Evolutionary conservation across 148 eudicot species (phyloP).

Genomic region (Pouteria glomerata): DNA sequence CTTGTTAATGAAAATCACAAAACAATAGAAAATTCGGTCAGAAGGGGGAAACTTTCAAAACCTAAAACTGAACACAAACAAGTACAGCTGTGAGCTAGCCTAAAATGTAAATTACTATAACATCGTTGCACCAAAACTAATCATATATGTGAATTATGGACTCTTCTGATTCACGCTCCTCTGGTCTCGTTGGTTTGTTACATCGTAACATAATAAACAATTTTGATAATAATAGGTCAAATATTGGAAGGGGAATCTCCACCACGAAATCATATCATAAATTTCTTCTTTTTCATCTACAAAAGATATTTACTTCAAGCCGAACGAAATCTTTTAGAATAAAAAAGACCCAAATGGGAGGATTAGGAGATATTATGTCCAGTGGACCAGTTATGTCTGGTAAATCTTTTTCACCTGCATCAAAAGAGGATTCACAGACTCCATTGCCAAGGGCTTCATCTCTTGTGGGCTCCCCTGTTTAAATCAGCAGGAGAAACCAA

Average conservation of each 20-base stretch:
- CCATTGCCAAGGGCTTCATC: conserved; percentile 18
- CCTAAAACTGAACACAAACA: no score
- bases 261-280: neutral
- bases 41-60: no score
- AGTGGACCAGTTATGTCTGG: neutral
- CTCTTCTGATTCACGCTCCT: neutral
- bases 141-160: neutral
- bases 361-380: neutral
- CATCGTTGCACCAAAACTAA: no score
- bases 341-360: neutral
- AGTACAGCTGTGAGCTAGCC: no score
- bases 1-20: no score
- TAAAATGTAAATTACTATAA: no score
- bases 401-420: conserved; percentile 16
- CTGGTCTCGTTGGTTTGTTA: neutral
- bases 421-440: conserved; percentile 19
- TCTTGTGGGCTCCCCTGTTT: conserved; percentile 29
- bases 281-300: neutral
- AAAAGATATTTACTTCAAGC: neutral
- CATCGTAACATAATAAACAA: neutral
- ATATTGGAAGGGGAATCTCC: neutral
- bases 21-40: no score
- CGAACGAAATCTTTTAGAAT: neutral
- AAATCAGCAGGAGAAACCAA: neutral
- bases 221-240: neutral